These are phyloP conservation scores for Thelonectria blattea DNA, from an alignment of 2,329 filamentous ascomycete species.

Conservation along the genomic window DNA sequence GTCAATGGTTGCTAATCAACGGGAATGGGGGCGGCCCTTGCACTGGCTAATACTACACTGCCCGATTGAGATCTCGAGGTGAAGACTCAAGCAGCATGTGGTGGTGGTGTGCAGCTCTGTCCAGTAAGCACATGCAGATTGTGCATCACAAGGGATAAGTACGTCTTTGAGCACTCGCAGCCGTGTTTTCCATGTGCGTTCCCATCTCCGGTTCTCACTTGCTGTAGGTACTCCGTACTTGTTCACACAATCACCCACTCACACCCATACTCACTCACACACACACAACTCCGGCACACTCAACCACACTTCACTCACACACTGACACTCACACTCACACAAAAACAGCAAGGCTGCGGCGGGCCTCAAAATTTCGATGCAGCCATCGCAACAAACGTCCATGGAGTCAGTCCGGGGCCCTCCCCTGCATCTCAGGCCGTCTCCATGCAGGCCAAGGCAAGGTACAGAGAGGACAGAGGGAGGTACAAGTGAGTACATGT, in stretches of 20 bases:
- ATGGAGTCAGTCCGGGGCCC: not conserved
- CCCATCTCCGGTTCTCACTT: not conserved
- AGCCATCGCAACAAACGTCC: not conserved
- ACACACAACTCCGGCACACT: no score
- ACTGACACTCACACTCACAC: not conserved
- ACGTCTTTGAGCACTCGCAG: not conserved
- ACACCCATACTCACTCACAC: no score
- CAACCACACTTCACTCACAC: not conserved
- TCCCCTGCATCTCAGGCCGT: not conserved
- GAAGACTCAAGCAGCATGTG: slow-evolving; percentile 14
- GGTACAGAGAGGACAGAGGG: not conserved
- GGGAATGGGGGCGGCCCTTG: slow-evolving; percentile 24
- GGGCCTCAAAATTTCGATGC: not conserved
- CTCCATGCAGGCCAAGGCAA: not conserved
- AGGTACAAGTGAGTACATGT: not conserved
- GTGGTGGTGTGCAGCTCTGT: slow-evolving; percentile 26
- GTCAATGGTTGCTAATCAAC: slow-evolving; percentile 37
- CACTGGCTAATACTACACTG: slow-evolving; percentile 13
- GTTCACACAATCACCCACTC: not conserved
- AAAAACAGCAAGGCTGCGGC: not conserved
- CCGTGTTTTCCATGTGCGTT: not conserved
- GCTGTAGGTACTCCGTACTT: not conserved
- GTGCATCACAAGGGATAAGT: no score
- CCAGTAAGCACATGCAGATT: no score
- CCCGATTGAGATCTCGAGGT: slow-evolving; percentile 35